Percentiles rank a stretch among this genome's conserved stretches.
phyloP scores from a whole-genome alignment of 2,329 filamentous ascomycete genomes.

The Leptographium lundbergii region DNA sequence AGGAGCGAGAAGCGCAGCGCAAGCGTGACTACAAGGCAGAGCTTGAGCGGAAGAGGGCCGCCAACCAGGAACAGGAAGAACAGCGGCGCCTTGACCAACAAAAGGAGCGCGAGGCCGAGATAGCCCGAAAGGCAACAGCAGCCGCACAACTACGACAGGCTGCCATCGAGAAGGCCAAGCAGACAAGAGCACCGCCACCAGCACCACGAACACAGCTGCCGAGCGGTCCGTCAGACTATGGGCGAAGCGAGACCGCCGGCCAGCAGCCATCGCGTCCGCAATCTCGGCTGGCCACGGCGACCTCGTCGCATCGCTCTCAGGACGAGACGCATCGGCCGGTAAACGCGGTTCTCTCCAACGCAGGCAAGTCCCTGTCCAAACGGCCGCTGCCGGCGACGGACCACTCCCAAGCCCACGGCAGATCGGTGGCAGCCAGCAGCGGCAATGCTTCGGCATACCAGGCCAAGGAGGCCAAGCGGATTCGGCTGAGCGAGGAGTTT shows the following conservation, averaged over 20 bases:
- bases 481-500: conserved; percentile 62
- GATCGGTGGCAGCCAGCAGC: conserved; percentile 11
- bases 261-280: conserved; percentile 28
- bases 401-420: conserved; percentile 4
- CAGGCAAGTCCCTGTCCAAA: conserved; percentile 63
- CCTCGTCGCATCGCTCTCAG: conserved; percentile 32
- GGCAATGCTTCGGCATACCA: conserved; percentile 46
- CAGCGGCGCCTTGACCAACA: conserved; percentile 48
- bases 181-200: conserved; percentile 49
- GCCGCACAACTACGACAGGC: conserved; percentile 39
- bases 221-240: conserved; percentile 35
- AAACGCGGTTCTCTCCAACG: conserved; percentile 45
- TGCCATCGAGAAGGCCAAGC: conserved; percentile 51
- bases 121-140: conserved; percentile 49
- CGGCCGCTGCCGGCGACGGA: conserved; percentile 43
- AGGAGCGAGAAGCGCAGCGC: conserved; percentile 66
- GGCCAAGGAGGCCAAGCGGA: conserved; percentile 62
- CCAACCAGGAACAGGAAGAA: conserved; percentile 48
- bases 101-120: conserved; percentile 30
- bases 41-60: conserved; percentile 62
- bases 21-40: conserved; percentile 75
- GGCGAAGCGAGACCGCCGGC: conserved; percentile 13
- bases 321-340: conserved; percentile 51
- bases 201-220: conserved; percentile 39
- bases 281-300: conserved; percentile 45